Conservation (phyloP, 129 eudicot genomes). For the sunflower (Helianthus annuus) region DNA sequence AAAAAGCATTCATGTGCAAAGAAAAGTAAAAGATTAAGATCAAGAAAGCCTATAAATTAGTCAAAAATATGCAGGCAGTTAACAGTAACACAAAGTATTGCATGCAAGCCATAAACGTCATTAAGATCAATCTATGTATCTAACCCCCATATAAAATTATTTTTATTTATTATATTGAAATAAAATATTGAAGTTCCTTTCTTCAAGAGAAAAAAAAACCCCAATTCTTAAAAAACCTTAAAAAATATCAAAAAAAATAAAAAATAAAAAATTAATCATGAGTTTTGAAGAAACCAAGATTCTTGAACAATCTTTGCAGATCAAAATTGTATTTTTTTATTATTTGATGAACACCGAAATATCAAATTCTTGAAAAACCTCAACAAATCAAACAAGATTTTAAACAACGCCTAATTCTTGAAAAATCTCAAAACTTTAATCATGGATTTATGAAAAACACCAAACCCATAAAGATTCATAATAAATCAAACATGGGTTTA, state of each 20-base stretch:
- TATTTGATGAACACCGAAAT: slow-evolving; percentile 2
- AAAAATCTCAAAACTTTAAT: not conserved
- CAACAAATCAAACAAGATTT: slow-evolving; percentile 3
- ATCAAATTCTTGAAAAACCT: not conserved
- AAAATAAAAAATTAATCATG: not conserved
- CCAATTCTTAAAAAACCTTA: not conserved
- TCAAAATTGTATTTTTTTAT: not conserved
- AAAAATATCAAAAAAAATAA: no score
- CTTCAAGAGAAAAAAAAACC: not conserved
- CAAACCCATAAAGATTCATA: not conserved
- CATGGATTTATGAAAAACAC: not conserved
- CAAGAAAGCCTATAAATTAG: slow-evolving; percentile 17
- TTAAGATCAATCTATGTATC: not conserved
- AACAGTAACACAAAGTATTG: slow-evolving; percentile 13
- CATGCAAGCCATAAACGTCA: slow-evolving; percentile 32
- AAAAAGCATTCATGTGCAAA: slow-evolving; percentile 17
- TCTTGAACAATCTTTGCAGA: not conserved
- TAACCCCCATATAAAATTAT: not conserved
- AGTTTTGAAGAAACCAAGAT: not conserved
- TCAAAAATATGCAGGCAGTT: slow-evolving; percentile 18
- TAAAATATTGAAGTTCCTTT: not conserved
- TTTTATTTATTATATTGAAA: not conserved
- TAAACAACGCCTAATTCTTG: not conserved
- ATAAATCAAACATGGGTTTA: not conserved
- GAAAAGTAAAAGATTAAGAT: slow-evolving; percentile 20